These are phyloP conservation scores for Tinospora cordifolia DNA, from an alignment of 164 flowering plant species.

Conservation along the genomic window DNA sequence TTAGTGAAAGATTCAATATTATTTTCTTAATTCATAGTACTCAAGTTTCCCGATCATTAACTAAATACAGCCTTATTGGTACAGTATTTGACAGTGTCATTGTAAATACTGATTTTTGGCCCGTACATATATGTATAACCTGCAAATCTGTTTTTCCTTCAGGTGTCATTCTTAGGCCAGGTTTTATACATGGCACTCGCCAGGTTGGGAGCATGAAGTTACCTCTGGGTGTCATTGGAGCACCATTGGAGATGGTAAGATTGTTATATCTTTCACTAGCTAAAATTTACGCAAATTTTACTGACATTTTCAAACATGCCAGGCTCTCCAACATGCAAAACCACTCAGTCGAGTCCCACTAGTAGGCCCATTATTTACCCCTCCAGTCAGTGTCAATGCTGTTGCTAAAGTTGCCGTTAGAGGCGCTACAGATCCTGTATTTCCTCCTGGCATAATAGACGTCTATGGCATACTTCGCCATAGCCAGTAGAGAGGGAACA, in stretches of 20 bases:
- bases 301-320: constrained; percentile 8
- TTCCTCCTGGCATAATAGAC: constrained; percentile 87
- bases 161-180: constrained; percentile 92
- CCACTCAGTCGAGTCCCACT: constrained; percentile 70
- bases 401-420: constrained; percentile 85
- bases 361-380: constrained; percentile 69
- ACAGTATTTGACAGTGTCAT: not conserved
- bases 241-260: constrained; percentile 91
- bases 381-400: constrained; percentile 71
- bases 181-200: constrained; percentile 90
- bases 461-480: constrained; percentile 70
- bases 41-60: no score
- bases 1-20: no score
- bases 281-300: no score
- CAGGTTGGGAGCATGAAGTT: constrained; percentile 74
- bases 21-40: no score
- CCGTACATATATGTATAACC: not conserved
- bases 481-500: constrained; percentile 40
- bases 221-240: constrained; percentile 78
- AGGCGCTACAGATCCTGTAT: constrained; percentile 89
- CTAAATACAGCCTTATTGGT: no score
- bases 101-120: not conserved
- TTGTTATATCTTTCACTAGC: not conserved
- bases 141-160: constrained; percentile 10
- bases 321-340: constrained; percentile 77